Base-by-base conservation (phyloP, 495 filamentous ascomycete species). In the Pseudoneurospora amorphoporcata region DNA sequence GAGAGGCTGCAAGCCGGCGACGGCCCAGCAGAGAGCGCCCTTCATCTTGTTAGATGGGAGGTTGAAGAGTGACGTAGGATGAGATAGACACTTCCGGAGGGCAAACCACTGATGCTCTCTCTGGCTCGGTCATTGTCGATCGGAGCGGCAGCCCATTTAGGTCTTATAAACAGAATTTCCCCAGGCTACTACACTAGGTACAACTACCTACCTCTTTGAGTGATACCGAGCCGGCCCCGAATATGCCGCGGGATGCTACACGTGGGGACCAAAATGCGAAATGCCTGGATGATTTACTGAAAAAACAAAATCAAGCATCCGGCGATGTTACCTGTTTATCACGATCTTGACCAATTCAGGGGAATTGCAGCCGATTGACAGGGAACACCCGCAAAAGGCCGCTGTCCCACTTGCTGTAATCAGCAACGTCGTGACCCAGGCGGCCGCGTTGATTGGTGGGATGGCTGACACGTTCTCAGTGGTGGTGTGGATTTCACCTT, bases 1-100 rank as follows among this genome's bases (percentile, higher is more conserved):
- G 23, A 65, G 53, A 35, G 74, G 75, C 72, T 76, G 75, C 68
- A 79, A 73, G 70, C 75, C 72, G 58, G 76, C 74, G 32, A 75
- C 40, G 17, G 68, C 73, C 75, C 45, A 73, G 74, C 43, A 71
- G 69, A 76, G 35, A 35, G 38, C 69, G 39, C 71, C 29, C 7
- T 73, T 65, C 68, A 75, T 47, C 42, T 71, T 32, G 73, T 73
- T 78, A 29, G 76, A 78, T 77, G 23, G 23, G 58, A 23, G n/a
- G 58, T 72, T 72, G 12, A 9, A 40, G 42, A 38, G 61, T 10
- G 58, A 37, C 16, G 58, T 29, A 43, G 68, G 29, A 70, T 47
- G 17, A 43, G 32, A 58, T 14, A 37, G 29, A 32, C 65, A 72
- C 70, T 65, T 58, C 68, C 39, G 35, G 61, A 69, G 23, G 10